Base-by-base conservation (phyloP, 495 filamentous ascomycete genomes). In the Daldinia concentrica region DNA sequence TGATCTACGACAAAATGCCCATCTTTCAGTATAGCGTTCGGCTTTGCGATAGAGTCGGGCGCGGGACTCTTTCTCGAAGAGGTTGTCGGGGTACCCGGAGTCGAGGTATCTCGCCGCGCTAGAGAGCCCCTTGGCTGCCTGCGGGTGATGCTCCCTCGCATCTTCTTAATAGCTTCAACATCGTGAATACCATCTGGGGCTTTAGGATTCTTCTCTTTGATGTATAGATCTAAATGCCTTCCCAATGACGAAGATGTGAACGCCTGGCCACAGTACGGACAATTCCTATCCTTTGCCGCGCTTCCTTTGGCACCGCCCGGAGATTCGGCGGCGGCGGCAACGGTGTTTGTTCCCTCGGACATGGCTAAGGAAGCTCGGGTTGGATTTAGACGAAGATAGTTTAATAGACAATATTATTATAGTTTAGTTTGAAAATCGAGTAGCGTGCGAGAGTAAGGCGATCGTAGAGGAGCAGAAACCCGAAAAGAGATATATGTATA, bases 211-310 rank as follows among this genome's bases (percentile, higher is more conserved):
- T 92, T 94, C 71, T 91, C 89, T 76, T 92, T 92, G 68, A 97
- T 91, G 77, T 94, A 97, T 36, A 95, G 86, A 76, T 97, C 94
- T 27, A 97, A 87, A 81, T 97, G 94, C 39, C 94, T 91, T 26
- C 94, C 94, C n/a, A 97, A 85, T 3, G 93, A 95, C 6, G 93
- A 97, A 7, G 94, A 97, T 2, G 94, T 97, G 72, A 97, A 97
- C 2, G 89, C 79, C 77, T 95, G 92, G 43, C 88, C 80, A 79
- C 94, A 97, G 82, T 91, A 97, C 19, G 91, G 92, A 78, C 94
- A 97, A 74, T 83, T 87, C 69, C 88, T 90, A 82, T 97, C 93
- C 79, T 97, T 97, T 32, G 78, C 62, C 74, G 83, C 66, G 82
- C 80, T 73, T 9, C 58, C 8, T 57, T 85, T 84, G 7, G 68